These are phyloP conservation scores for Ehretia macrophylla DNA, from an alignment of 257 asterid species.

Conservation along the genomic window DNA sequence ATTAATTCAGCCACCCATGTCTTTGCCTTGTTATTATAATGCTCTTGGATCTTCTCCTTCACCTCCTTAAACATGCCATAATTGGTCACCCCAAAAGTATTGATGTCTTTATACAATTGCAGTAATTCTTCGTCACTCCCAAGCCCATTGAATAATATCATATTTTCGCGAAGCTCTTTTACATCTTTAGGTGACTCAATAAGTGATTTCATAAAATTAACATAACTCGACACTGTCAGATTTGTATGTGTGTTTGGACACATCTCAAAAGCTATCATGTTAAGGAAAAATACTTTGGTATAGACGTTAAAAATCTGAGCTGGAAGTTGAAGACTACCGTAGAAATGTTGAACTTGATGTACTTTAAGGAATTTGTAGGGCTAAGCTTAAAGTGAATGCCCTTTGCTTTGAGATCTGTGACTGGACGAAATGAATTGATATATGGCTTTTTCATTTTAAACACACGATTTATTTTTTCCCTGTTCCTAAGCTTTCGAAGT, in stretches of 20 bases:
- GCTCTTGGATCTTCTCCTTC: neutral
- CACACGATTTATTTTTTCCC: neutral
- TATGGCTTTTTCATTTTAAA: no score
- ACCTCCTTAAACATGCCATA: fast-evolving
- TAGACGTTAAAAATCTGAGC: neutral
- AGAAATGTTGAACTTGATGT: slow-evolving; percentile 16
- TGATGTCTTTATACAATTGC: slow-evolving; percentile 3
- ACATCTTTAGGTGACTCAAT: slow-evolving; percentile 23
- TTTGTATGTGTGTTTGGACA: slow-evolving; percentile 1
- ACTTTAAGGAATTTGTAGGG: slow-evolving; percentile 6
- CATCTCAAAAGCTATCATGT: slow-evolving; percentile 33
- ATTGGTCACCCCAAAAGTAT: neutral
- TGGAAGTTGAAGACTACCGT: slow-evolving; percentile 21
- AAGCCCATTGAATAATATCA: slow-evolving; percentile 15
- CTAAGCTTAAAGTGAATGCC: slow-evolving; percentile 28
- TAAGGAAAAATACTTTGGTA: slow-evolving; percentile 12
- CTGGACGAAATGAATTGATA: slow-evolving; percentile 12
- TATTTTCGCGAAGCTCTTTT: slow-evolving; percentile 23
- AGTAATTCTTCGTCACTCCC: slow-evolving; percentile 25
- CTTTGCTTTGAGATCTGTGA: slow-evolving; percentile 28
- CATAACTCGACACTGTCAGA: slow-evolving; percentile 5
- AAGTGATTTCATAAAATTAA: slow-evolving; percentile 33
- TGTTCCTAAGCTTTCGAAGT: no score
- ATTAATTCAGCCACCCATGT: slow-evolving; percentile 8
- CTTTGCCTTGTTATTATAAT: slow-evolving; percentile 5